A percentile compares a stretch with the other conserved stretches of the same genome.
Conservation (phyloP, 306 rosid genomes). For the Abrus pulchellus region DNA sequence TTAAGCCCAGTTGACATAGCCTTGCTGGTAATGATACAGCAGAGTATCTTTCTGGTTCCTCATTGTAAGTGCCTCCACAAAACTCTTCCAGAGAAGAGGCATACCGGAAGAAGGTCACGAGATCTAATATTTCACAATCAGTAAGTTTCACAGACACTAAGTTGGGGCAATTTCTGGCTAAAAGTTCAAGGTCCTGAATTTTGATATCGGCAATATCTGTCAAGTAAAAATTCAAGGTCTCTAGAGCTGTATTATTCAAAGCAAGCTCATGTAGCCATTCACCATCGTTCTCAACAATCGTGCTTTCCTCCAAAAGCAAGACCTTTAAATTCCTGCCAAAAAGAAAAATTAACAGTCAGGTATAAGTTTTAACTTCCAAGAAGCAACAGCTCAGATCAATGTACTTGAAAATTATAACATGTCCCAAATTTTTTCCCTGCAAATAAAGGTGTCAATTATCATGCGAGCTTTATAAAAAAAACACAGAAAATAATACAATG, state of each 20-base stretch:
- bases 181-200: constrained; percentile 77
- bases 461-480: not conserved
- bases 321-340: constrained; percentile 74
- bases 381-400: constrained; percentile 49
- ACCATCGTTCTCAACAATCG: constrained; percentile 66
- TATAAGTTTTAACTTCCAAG: constrained; percentile 22
- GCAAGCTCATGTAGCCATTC: constrained; percentile 95
- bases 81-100: constrained; percentile 78
- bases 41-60: constrained; percentile 63
- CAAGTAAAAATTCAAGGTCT: constrained; percentile 84
- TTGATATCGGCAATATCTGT: constrained; percentile 67
- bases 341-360: constrained; percentile 26
- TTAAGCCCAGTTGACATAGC: constrained; percentile 74
- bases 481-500: not conserved
- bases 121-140: constrained; percentile 78
- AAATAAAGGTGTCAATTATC: constrained; percentile 19
- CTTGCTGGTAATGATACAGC: constrained; percentile 68
- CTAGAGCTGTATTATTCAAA: constrained; percentile 81
- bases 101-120: constrained; percentile 69
- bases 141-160: constrained; percentile 73
- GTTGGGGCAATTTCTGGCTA: constrained; percentile 84
- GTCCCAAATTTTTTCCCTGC: not conserved
- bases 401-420: constrained; percentile 36
- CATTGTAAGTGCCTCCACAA: constrained; percentile 86
- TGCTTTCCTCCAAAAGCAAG: constrained; percentile 91